Evolutionary conservation across 768 basidiomycete genomes (phyloP).

Genomic region (Trametes cubensis): DNA sequence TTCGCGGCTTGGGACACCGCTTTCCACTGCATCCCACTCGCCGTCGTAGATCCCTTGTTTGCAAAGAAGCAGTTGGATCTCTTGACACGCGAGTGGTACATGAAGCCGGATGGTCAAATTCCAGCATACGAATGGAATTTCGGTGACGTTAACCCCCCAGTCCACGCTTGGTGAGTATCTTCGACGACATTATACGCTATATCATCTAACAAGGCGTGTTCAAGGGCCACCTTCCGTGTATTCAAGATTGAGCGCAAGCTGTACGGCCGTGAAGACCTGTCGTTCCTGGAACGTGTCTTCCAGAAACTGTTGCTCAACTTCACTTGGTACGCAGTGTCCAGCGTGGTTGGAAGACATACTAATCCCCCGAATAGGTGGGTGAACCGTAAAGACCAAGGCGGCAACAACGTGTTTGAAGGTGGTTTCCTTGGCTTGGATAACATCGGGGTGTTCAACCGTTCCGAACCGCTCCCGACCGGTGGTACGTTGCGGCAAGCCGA

Average conservation of each 20-base stretch:
- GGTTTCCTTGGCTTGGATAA: slow-evolving; percentile 98
- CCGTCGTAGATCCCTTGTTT: slow-evolving; percentile 91
- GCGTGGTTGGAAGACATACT: not conserved
- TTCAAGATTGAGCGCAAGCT: slow-evolving; percentile 99
- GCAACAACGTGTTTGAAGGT: slow-evolving; percentile 97
- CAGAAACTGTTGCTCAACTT: slow-evolving; percentile 97
- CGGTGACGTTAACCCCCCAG: slow-evolving; percentile 96
- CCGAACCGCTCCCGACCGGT: slow-evolving; percentile 94
- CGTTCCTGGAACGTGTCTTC: slow-evolving; percentile 97
- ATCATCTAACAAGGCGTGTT: not conserved
- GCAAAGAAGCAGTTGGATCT: slow-evolving; percentile 98
- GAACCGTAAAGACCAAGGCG: slow-evolving; percentile 93
- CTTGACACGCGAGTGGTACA: slow-evolving; percentile 98
- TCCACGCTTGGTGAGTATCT: slow-evolving; percentile 84
- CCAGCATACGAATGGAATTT: slow-evolving; percentile 99
- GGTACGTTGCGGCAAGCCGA: slow-evolving; percentile 95
- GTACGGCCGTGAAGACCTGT: slow-evolving; percentile 84
- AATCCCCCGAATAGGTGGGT: slow-evolving; percentile 74
- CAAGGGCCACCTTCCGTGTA: slow-evolving; percentile 92
- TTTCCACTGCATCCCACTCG: slow-evolving; percentile 99
- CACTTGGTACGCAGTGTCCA: slow-evolving; percentile 66
- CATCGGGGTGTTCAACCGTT: slow-evolving; percentile 97
- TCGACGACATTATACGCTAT: not conserved
- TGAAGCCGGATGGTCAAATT: slow-evolving; percentile 98
- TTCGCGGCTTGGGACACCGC: slow-evolving; percentile 98